Percentiles rank a stretch among this genome's conserved stretches.
Evolutionary conservation across 345 rosid species (phyloP).

Genomic region (Euphorbia lathyris): DNA sequence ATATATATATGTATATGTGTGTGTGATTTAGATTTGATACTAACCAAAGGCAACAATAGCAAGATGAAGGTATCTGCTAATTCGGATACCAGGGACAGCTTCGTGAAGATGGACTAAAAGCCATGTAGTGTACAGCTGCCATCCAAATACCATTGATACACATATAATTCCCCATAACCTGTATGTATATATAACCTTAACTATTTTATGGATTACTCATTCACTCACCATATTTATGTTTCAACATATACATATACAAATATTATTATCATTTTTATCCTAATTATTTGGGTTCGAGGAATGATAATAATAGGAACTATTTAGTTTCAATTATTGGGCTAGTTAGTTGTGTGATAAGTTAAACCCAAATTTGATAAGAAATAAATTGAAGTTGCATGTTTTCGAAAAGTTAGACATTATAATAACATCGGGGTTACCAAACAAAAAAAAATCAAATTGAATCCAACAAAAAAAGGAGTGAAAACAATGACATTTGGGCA

Average conservation of each 20-base stretch:
- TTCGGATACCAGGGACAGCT: conserved; percentile 31
- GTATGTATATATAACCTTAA: neutral
- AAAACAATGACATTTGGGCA: neutral
- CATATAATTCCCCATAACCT: conserved; percentile 50
- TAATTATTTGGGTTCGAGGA: too few species aligned
- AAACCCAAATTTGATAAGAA: too few species aligned
- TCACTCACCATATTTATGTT: too few species aligned
- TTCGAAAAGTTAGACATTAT: too few species aligned
- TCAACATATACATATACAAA: too few species aligned
- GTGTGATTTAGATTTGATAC: too few species aligned
- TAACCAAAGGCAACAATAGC: conserved; percentile 46
- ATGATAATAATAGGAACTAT: too few species aligned
- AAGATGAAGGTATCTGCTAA: conserved; percentile 54
- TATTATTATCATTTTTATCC: too few species aligned
- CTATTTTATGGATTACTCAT: too few species aligned
- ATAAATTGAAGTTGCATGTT: too few species aligned
- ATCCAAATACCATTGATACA: conserved; percentile 26
- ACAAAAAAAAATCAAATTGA: neutral
- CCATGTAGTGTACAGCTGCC: conserved; percentile 53
- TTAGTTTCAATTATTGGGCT: too few species aligned
- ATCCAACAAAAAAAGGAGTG: neutral
- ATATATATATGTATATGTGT: neutral
- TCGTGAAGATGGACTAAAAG: conserved; percentile 47
- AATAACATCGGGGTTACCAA: neutral
- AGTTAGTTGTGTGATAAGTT: too few species aligned